These are phyloP conservation scores for Nitzschia palea DNA, from an alignment of 108 stramenopile genomes.

Conservation along the genomic window DNA sequence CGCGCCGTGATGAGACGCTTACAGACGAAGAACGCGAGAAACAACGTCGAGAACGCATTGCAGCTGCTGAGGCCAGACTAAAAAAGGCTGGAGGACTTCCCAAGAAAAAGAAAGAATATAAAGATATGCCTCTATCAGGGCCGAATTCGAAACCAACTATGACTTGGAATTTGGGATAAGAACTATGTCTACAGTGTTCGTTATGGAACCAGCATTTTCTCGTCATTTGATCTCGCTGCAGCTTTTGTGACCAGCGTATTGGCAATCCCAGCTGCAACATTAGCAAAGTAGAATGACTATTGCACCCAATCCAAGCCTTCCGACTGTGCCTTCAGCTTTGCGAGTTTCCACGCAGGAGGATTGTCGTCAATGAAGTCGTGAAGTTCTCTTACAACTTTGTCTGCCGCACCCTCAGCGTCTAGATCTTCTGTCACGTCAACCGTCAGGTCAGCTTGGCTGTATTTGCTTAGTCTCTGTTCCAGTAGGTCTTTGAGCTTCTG, in stretches of 20 bases:
- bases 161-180: conserved; percentile 50
- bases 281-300: too few relatives aligned
- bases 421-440: conserved; percentile 62
- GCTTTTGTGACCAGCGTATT: too few relatives aligned
- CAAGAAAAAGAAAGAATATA: conserved; percentile 24
- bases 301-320: conserved; percentile 88
- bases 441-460: conserved; percentile 81
- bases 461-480: conserved; percentile 59
- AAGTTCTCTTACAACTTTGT: conserved; percentile 55
- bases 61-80: conserved; percentile 49
- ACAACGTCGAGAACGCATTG: conserved; percentile 39
- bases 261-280: too few relatives aligned
- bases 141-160: conserved; percentile 55
- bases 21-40: conserved; percentile 42
- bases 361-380: conserved; percentile 92
- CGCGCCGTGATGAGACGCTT: conserved; percentile 41
- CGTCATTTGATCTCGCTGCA: too few relatives aligned
- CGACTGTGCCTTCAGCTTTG: conserved; percentile 75
- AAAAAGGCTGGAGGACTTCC: conserved; percentile 29
- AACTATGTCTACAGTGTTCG: background rate
- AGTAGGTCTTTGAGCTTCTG: conserved; percentile 60
- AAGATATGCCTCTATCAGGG: conserved; percentile 36
- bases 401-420: conserved; percentile 49
- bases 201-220: too few relatives aligned
- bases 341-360: conserved; percentile 85